Percentiles rank a stretch among this genome's conserved stretches.
phyloP scores from a whole-genome alignment of 805 yeast species.

The Wickerhamomyces kurtzmanii region DNA sequence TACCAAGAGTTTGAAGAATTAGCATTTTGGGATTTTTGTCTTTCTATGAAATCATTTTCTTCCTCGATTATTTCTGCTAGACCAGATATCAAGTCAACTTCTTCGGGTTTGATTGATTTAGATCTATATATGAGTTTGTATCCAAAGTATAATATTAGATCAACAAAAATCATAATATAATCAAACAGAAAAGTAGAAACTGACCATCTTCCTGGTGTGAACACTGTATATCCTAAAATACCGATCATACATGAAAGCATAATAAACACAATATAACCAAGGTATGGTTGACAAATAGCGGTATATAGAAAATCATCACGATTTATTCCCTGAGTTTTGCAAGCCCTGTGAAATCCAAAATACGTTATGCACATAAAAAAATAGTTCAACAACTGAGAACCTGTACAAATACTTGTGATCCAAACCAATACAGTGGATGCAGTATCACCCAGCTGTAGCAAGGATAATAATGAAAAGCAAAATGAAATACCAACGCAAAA shows the following conservation, averaged over 20 bases:
- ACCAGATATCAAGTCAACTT: constrained; percentile 46
- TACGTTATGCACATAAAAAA: constrained; percentile 49
- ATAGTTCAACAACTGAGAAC: constrained; percentile 55
- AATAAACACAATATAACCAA: constrained; percentile 35
- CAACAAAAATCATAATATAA: constrained; percentile 63
- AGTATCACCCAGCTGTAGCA: constrained; percentile 48
- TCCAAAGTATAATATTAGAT: constrained; percentile 30
- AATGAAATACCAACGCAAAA: constrained; percentile 47
- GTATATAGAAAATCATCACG: constrained; percentile 31
- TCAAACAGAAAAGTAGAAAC: constrained; percentile 53
- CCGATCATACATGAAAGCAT: constrained; percentile 40
- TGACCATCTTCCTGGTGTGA: constrained; percentile 64
- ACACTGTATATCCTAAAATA: constrained; percentile 60
- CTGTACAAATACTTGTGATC: constrained; percentile 61
- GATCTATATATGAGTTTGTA: constrained; percentile 43
- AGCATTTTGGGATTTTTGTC: no score
- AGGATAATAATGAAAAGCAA: constrained; percentile 54
- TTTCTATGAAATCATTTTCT: constrained; percentile 23
- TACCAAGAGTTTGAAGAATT: no score
- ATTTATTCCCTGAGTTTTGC: constrained; percentile 38
- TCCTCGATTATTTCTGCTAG: constrained; percentile 49
- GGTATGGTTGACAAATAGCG: constrained; percentile 53
- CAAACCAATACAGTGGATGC: constrained; percentile 60
- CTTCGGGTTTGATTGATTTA: constrained; percentile 30
- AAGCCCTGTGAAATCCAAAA: constrained; percentile 53